A percentile compares a stretch with the other conserved stretches of the same genome.
Evolutionary conservation across 1,139 yeast genomes (phyloP).

Genomic region (Pneumocystis jirovecii): DNA sequence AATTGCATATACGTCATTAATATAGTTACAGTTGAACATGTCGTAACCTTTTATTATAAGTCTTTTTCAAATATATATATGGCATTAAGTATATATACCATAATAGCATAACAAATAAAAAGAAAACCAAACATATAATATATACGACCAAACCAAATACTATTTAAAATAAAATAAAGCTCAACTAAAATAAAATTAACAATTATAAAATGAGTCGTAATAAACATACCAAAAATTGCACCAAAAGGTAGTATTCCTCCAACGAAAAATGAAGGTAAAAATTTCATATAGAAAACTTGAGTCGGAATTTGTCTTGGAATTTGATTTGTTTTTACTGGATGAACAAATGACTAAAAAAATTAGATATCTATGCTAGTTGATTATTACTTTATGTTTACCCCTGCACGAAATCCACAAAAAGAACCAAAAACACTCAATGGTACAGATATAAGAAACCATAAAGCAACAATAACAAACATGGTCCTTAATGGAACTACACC

Average conservation of each 20-base stretch:
- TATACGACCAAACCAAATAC: slow-evolving; percentile 86
- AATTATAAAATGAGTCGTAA: neutral
- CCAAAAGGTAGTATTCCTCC: slow-evolving; percentile 83
- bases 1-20: slow-evolving; percentile 71
- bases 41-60: slow-evolving; percentile 30
- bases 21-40: slow-evolving; percentile 68
- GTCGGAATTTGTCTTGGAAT: slow-evolving; percentile 91
- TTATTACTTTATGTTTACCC: neutral
- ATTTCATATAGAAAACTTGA: slow-evolving; percentile 72
- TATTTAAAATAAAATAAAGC: slow-evolving; percentile 71
- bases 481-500: slow-evolving; percentile 94
- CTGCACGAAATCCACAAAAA: slow-evolving; percentile 51
- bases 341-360: slow-evolving; percentile 17
- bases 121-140: slow-evolving; percentile 96
- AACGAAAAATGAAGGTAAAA: slow-evolving; percentile 50
- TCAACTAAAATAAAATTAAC: slow-evolving; percentile 81
- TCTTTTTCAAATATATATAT: neutral
- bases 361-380: neutral
- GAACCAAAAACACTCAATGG: slow-evolving; percentile 79
- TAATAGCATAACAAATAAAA: slow-evolving; percentile 69
- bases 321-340: slow-evolving; percentile 34
- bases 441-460: slow-evolving; percentile 76
- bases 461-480: slow-evolving; percentile 58
- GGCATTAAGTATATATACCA: slow-evolving; percentile 24
- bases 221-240: slow-evolving; percentile 9